Base-by-base conservation (phyloP, 192 early-diverging fungal species). In the Gryganskiella cystojenkinii region DNA sequence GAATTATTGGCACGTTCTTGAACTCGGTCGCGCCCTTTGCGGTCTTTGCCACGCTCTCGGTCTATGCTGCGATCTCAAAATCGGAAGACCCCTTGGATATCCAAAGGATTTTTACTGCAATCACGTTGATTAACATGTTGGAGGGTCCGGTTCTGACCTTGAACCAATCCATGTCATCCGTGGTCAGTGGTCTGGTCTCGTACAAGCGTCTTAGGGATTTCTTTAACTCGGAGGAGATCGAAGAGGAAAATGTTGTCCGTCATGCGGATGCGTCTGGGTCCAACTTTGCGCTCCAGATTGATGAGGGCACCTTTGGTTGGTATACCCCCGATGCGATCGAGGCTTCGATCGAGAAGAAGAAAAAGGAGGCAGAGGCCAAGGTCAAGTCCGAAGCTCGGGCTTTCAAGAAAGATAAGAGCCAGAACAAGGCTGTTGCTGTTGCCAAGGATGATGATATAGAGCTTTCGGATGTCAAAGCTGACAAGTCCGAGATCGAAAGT, bases 91-190 rank as follows among this genome's bases (percentile, higher is more conserved):
- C 84, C 19, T 70, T 93, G 54, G 85, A 86, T 11, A 74, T 89
- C 3, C 80, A 78, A 42, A 63, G 90, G 24, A 87, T 90, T 2
- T 95, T 95, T 70, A 92, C 92, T 0, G 85, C 91, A 0, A 83
- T 96, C 40, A 81, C 91, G 7, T 80, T 96, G 25, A 92, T 96
- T 82, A 92, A 91, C 71, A 79, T 94, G 62, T 67, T 95, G 56
- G 87, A 88, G 70, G 91, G 90, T 64, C 93, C 95, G 17, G 73
- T 94, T 15, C 59, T 78, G 46, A 72, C 85, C 54, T 81, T 95
- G 42, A 91, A 90, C 3, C 73, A 60, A 20, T 84, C 93, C 2
- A 80, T 96, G 47, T 83, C 87, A 6, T 64, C 87, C 7, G 53
- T 88, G 4, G 80, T 93, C 14, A 88, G 91, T 24, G 88, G 92